These are phyloP conservation scores for Scedosporium aurantiacum DNA, from an alignment of 2,329 filamentous ascomycete genomes.

Conservation along the genomic window DNA sequence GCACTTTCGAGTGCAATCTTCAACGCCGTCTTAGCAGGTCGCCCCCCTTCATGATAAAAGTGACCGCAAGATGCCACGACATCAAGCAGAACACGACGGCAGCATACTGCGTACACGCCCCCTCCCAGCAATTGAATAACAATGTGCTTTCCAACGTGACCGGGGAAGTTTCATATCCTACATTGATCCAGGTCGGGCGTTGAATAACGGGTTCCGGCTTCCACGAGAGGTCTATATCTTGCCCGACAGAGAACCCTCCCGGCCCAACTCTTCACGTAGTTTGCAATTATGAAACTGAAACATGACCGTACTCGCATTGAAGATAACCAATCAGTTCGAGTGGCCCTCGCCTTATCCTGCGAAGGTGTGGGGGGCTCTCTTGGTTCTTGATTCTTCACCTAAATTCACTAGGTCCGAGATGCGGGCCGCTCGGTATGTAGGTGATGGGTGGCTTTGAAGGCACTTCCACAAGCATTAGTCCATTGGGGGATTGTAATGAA, in stretches of 20 bases:
- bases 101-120: not conserved
- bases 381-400: no score
- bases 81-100: not conserved
- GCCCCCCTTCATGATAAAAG: not conserved
- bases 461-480: no score
- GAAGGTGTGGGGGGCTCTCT: no score
- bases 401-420: no score
- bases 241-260: not conserved
- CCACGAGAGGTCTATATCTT: not conserved
- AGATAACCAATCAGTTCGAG: not conserved
- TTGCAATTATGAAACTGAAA: not conserved
- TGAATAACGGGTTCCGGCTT: not conserved
- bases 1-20: not conserved
- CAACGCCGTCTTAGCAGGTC: not conserved
- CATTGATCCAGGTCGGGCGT: not conserved
- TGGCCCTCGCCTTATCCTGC: not conserved
- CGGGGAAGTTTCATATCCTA: not conserved
- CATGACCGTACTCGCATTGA: not conserved
- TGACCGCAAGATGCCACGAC: not conserved
- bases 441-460: no score
- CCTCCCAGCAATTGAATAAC: not conserved
- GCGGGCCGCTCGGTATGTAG: no score
- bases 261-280: not conserved
- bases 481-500: no score
- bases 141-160: not conserved